These are phyloP conservation scores for Globisporangium alternatum DNA, from an alignment of 352 stramenopile genomes.

Conservation along the genomic window DNA sequence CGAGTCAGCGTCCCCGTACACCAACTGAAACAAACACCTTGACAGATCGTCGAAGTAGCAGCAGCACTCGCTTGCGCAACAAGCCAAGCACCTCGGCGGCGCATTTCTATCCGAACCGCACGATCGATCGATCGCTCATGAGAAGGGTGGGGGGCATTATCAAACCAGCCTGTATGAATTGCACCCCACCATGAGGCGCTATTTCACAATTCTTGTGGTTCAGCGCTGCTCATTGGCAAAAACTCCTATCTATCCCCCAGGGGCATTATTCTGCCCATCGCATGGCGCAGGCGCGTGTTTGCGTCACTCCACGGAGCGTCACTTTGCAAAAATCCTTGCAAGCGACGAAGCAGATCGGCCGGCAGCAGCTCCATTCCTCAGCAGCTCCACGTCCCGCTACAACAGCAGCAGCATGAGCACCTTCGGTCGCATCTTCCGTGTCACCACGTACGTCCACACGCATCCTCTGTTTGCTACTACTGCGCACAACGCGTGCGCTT, in stretches of 20 bases:
- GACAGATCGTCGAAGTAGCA: no score
- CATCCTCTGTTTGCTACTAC: not conserved
- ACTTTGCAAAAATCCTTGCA: conserved; percentile 12
- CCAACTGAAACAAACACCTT: no score
- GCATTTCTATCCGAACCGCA: not conserved
- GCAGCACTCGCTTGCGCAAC: not conserved
- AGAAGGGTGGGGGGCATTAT: not conserved
- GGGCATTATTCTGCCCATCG: not conserved
- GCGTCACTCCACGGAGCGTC: not conserved
- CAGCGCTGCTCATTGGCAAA: conserved; percentile 4
- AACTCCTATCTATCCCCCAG: not conserved
- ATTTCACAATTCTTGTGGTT: conserved; percentile 2
- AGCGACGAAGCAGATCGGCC: not conserved
- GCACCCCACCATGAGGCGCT: no score
- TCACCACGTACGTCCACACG: conserved; percentile 85
- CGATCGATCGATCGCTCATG: not conserved
- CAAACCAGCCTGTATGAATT: not conserved
- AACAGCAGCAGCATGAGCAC: conserved; percentile 62
- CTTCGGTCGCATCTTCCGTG: conserved; percentile 97
- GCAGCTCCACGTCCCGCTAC: not conserved
- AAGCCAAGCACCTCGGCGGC: no score
- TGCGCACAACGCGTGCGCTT: not conserved
- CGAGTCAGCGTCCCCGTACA: no score
- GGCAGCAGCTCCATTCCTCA: not conserved
- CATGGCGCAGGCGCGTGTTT: not conserved